Conservation (phyloP, 179 eudicot species). For the Drosera spatulata region DNA sequence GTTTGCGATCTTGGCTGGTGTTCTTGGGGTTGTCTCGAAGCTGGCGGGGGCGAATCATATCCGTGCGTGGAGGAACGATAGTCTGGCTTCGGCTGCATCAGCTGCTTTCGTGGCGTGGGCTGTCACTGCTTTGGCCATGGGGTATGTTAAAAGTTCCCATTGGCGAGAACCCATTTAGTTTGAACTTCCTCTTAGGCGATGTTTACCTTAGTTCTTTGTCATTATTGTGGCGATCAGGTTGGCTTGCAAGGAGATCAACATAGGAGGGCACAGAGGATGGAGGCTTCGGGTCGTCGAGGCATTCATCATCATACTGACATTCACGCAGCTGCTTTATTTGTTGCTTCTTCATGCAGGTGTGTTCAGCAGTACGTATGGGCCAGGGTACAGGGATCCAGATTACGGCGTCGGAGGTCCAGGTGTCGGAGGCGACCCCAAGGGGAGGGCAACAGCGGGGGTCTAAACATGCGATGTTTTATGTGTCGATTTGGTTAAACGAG, state of each 20-base stretch:
- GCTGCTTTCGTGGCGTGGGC: constrained; percentile 41
- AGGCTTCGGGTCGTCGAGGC: constrained; percentile 18
- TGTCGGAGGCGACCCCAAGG: constrained; percentile 12
- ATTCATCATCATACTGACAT: constrained; percentile 21
- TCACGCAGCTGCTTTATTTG: constrained; percentile 26
- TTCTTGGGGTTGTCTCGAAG: constrained; percentile 43
- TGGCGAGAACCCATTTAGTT: not conserved
- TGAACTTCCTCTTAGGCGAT: not conserved
- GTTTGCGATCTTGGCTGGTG: constrained; percentile 37
- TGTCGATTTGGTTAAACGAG: too few relatives aligned
- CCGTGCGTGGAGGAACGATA: constrained; percentile 46
- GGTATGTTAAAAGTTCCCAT: constrained; percentile 9
- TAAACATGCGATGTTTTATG: too few relatives aligned
- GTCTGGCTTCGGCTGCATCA: constrained; percentile 42
- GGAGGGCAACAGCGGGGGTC: constrained; percentile 12
- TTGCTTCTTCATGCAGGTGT: constrained; percentile 35
- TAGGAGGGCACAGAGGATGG: constrained; percentile 24
- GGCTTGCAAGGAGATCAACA: constrained; percentile 36
- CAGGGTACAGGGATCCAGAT: constrained; percentile 39
- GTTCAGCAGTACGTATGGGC: constrained; percentile 35
- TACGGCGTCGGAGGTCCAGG: constrained; percentile 24
- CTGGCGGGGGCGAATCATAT: constrained; percentile 35
- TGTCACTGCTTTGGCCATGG: constrained; percentile 41
- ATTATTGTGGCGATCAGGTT: constrained; percentile 12
- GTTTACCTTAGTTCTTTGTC: not conserved